phyloP scores from a whole-genome alignment of 169 alveolate genomes.

The Cryptosporidium sp. region DNA sequence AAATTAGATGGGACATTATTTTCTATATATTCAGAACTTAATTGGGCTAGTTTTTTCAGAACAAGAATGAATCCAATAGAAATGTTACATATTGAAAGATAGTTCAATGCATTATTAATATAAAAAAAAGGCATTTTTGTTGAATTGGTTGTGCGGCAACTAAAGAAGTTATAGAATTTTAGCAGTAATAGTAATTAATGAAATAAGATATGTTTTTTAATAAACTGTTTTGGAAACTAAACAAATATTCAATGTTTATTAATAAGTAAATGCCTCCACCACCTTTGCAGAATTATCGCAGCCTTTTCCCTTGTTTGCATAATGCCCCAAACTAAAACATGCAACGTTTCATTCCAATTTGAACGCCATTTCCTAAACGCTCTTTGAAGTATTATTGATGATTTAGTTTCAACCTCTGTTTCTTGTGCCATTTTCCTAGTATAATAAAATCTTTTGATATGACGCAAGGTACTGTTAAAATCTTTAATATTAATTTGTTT shows the following conservation, averaged over 20 bases:
- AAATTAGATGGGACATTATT: background rate
- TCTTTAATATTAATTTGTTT: too few species aligned
- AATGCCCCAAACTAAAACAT: slow-evolving; percentile 68
- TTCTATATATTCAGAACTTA: background rate
- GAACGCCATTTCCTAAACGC: slow-evolving; percentile 70
- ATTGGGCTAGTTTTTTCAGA: background rate
- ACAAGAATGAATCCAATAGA: slow-evolving; percentile 13
- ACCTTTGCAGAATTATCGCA: slow-evolving; percentile 57
- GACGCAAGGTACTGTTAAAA: background rate
- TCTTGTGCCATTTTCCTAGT: background rate
- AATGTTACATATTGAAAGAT: slow-evolving; percentile 33
- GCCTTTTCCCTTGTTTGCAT: slow-evolving; percentile 75
- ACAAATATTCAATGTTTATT: background rate
- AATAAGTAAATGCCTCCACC: slow-evolving; percentile 38
- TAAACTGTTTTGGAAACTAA: background rate
- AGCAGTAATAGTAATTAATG: too few species aligned
- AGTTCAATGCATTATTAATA: background rate
- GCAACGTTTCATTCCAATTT: slow-evolving; percentile 56
- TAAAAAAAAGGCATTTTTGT: background rate
- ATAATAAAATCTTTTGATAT: background rate
- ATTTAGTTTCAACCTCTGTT: slow-evolving; percentile 22
- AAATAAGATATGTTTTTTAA: too few species aligned
- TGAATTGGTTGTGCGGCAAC: background rate
- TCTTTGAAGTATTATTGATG: slow-evolving; percentile 56
- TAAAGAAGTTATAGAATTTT: background rate